These are phyloP conservation scores for Cercophora sp. DNA, from an alignment of 495 filamentous ascomycete genomes.

Conservation along the genomic window DNA sequence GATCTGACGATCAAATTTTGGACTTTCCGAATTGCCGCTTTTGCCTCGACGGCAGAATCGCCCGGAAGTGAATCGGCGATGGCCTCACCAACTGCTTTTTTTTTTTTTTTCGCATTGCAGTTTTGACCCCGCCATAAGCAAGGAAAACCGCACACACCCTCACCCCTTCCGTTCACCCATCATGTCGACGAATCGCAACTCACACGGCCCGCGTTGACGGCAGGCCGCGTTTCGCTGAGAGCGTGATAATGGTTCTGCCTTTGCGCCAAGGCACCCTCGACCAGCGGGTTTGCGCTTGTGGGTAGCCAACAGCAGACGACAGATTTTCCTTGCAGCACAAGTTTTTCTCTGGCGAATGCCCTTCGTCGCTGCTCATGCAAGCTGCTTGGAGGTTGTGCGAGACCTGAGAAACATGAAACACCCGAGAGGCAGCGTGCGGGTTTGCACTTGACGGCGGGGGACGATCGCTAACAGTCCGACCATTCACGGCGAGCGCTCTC, in stretches of 20 bases:
- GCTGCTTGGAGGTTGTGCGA: slow-evolving; percentile 10
- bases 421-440: slow-evolving; percentile 10
- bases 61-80: no score
- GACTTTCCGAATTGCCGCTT: no score
- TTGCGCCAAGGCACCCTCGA: slow-evolving; percentile 12
- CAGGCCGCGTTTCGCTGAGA: slow-evolving; percentile 15
- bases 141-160: no score
- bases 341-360: not conserved
- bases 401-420: slow-evolving; percentile 30
- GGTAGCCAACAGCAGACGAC: slow-evolving; percentile 12
- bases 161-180: no score
- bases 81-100: no score
- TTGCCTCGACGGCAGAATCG: no score
- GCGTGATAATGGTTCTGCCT: slow-evolving; percentile 10
- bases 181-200: not conserved
- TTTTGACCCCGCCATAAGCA: no score
- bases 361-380: not conserved
- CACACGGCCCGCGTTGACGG: not conserved
- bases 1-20: no score
- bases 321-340: slow-evolving; percentile 7
- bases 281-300: slow-evolving; percentile 6
- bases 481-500: slow-evolving; percentile 17
- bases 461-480: slow-evolving; percentile 18
- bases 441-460: slow-evolving; percentile 8
- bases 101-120: no score